These are phyloP conservation scores for Saccharomycopsis crataegensis DNA, from an alignment of 1,139 yeast genomes.

Conservation along the genomic window DNA sequence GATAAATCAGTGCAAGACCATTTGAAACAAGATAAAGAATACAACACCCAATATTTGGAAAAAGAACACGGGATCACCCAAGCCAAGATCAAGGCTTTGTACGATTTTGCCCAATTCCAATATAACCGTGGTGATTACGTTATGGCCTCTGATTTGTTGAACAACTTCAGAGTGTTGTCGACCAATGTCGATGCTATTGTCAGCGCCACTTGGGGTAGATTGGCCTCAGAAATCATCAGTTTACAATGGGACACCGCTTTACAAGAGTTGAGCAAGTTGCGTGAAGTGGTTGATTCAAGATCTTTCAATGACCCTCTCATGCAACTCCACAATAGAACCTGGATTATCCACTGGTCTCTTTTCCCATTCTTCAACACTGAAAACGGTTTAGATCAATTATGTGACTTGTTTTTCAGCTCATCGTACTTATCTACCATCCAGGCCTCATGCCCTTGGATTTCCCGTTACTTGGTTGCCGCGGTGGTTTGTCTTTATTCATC, in stretches of 20 bases:
- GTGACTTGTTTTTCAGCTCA: constrained; percentile 48
- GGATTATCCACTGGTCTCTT: constrained; percentile 61
- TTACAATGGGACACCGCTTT: constrained; percentile 44
- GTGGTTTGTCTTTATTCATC: constrained; percentile 37
- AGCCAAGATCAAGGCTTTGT: constrained; percentile 42
- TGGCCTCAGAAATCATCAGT: constrained; percentile 49
- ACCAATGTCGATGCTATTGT: constrained; percentile 41
- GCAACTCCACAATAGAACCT: constrained; percentile 53
- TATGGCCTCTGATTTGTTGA: constrained; percentile 47
- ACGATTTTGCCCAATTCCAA: constrained; percentile 51
- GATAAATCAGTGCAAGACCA: constrained; percentile 42
- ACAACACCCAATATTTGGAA: constrained; percentile 40
- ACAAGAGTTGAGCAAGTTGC: constrained; percentile 43
- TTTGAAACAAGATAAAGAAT: constrained; percentile 45
- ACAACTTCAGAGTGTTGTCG: constrained; percentile 48
- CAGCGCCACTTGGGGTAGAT: constrained; percentile 59
- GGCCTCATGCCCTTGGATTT: constrained; percentile 60
- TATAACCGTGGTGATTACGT: constrained; percentile 54
- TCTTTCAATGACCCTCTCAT: constrained; percentile 44
- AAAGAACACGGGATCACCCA: constrained; percentile 39
- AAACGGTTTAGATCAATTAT: constrained; percentile 40
- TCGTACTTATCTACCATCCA: constrained; percentile 56
- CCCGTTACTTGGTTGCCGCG: constrained; percentile 53
- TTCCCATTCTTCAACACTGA: constrained; percentile 47
- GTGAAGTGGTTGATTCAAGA: constrained; percentile 50